These are phyloP conservation scores for Hyaloscypha hepaticicola DNA, from an alignment of 495 filamentous ascomycete species.

Conservation along the genomic window DNA sequence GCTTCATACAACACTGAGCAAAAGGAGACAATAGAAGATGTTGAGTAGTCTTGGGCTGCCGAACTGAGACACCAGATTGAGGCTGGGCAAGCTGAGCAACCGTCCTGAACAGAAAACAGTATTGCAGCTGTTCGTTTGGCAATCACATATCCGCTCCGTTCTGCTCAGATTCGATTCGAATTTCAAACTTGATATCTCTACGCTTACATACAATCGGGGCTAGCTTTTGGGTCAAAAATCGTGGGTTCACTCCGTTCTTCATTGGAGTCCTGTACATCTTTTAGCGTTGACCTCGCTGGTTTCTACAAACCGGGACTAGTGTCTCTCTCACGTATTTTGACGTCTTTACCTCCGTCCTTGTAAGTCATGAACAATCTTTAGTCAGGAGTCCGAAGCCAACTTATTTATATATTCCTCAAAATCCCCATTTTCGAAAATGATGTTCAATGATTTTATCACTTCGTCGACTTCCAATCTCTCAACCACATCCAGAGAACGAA, in stretches of 20 bases:
- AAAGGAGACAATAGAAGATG: too few species aligned
- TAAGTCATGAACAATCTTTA: background rate
- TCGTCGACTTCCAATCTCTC: constrained; percentile 2
- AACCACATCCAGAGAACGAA: too few species aligned
- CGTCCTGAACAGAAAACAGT: too few species aligned
- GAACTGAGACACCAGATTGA: too few species aligned
- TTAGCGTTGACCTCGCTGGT: constrained; percentile 1
- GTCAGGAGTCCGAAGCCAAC: background rate
- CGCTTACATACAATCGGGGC: background rate
- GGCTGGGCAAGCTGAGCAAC: too few species aligned
- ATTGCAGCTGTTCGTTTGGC: too few species aligned
- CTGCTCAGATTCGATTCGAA: background rate
- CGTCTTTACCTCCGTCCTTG: background rate
- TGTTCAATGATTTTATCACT: constrained; percentile 6
- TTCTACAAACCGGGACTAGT: constrained; percentile 2
- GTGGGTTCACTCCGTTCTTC: background rate
- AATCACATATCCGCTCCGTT: background rate
- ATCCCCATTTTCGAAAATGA: background rate
- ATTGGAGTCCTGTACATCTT: background rate
- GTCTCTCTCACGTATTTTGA: background rate
- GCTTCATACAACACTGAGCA: too few species aligned
- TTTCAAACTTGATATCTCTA: background rate
- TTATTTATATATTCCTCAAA: background rate
- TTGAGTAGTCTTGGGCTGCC: too few species aligned
- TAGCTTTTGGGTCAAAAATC: background rate